These are phyloP conservation scores for Populus hybrid DNA, from an alignment of 441 rosid species.

Conservation along the genomic window DNA sequence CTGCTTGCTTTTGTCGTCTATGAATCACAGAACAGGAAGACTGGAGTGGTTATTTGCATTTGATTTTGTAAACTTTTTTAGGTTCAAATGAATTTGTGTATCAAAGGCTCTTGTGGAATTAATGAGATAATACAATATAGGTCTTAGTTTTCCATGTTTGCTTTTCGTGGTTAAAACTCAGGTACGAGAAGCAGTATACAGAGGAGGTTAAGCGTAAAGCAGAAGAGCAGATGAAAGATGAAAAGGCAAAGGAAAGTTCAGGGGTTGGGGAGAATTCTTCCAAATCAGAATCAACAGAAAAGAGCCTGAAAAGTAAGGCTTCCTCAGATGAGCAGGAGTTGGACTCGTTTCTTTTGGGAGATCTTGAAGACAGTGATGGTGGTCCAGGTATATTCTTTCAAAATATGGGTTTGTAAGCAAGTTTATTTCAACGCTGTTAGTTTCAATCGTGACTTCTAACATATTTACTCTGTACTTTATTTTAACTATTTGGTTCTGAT, in stretches of 20 bases:
- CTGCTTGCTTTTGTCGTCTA: neutral
- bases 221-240: conserved; percentile 29
- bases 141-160: neutral
- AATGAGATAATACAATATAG: neutral
- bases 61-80: neutral
- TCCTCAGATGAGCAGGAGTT: conserved; percentile 50
- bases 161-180: conserved; percentile 12
- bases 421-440: neutral
- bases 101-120: neutral
- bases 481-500: neutral
- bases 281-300: conserved; percentile 29
- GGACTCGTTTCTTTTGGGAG: conserved; percentile 66
- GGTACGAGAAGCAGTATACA: conserved; percentile 48
- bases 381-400: conserved; percentile 40
- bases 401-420: neutral
- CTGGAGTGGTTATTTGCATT: neutral
- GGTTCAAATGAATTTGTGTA: neutral
- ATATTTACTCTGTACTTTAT: neutral
- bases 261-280: conserved; percentile 23
- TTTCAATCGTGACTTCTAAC: neutral
- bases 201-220: conserved; percentile 38
- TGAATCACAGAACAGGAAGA: neutral
- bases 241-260: conserved; percentile 28
- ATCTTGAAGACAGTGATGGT: conserved; percentile 56
- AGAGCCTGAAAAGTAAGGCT: conserved; percentile 37